These are phyloP conservation scores for Lactarius akahatsu DNA, from an alignment of 768 basidiomycete genomes.

Conservation along the genomic window DNA sequence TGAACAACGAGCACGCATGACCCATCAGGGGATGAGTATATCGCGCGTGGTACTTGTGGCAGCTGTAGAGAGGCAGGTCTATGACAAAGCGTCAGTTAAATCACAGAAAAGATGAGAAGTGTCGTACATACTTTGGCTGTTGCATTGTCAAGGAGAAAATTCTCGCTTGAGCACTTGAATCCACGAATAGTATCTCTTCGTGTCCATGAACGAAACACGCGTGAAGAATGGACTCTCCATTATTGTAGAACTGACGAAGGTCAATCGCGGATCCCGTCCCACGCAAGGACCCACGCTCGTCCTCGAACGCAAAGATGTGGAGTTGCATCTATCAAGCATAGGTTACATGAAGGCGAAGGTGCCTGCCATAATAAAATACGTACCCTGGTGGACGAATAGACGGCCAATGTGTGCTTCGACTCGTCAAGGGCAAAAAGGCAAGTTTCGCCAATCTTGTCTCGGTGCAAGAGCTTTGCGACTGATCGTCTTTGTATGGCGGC, in stretches of 20 bases:
- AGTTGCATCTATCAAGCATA: slow-evolving; percentile 35
- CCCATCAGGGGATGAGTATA: slow-evolving; percentile 54
- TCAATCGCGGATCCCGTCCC: slow-evolving; percentile 44
- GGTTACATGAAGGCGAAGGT: not conserved
- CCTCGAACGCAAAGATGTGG: slow-evolving; percentile 51
- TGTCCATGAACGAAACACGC: slow-evolving; percentile 49
- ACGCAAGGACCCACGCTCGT: slow-evolving; percentile 42
- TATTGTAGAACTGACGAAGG: slow-evolving; percentile 45
- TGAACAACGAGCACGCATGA: slow-evolving; percentile 48
- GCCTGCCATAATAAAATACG: not conserved
- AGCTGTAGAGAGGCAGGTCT: slow-evolving; percentile 50
- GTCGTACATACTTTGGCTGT: slow-evolving; percentile 48
- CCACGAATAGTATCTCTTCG: slow-evolving; percentile 55
- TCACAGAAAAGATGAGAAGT: not conserved
- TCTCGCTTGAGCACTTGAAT: slow-evolving; percentile 43
- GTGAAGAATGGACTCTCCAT: slow-evolving; percentile 34
- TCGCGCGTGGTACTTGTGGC: slow-evolving; percentile 35
- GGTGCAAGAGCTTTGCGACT: slow-evolving; percentile 35
- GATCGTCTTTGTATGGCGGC: slow-evolving; percentile 6
- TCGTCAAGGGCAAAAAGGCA: slow-evolving; percentile 54
- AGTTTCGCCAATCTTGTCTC: slow-evolving; percentile 48
- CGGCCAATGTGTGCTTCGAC: slow-evolving; percentile 46
- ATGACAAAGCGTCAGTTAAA: not conserved
- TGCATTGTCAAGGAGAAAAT: slow-evolving; percentile 55
- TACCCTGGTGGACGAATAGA: slow-evolving; percentile 48